Percentiles rank a stretch among this genome's conserved stretches.
Evolutionary conservation across 768 basidiomycete species (phyloP).

Genomic region (Leccinum disarticulatum): DNA sequence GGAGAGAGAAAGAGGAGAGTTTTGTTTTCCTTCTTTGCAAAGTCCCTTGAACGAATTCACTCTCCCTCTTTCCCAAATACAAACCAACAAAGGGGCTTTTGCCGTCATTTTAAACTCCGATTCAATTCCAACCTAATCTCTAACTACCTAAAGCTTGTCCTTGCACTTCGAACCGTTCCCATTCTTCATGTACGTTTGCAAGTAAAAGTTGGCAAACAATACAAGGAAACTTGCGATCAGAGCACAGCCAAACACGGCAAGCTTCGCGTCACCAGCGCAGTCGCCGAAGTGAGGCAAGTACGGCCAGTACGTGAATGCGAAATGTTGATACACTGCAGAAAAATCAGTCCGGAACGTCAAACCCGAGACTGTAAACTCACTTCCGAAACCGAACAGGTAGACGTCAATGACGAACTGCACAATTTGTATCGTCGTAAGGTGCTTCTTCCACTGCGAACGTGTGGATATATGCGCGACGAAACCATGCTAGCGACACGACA

Average conservation of each 20-base stretch:
- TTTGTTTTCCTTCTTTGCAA: slow-evolving; percentile 21
- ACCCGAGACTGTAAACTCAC: slow-evolving; percentile 14
- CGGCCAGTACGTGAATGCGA: slow-evolving; percentile 27
- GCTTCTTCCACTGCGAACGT: slow-evolving; percentile 26
- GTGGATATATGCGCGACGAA: not conserved
- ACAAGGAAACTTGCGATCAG: slow-evolving; percentile 23
- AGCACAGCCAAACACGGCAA: slow-evolving; percentile 15
- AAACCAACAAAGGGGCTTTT: slow-evolving; percentile 29
- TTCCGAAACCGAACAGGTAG: slow-evolving; percentile 18
- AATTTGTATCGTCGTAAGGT: slow-evolving; percentile 30
- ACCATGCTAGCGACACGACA: not conserved
- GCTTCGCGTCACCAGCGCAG: slow-evolving; percentile 22
- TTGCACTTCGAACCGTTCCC: not conserved
- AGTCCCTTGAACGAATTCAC: slow-evolving; percentile 13
- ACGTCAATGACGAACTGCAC: slow-evolving; percentile 26
- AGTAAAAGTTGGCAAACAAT: slow-evolving; percentile 29
- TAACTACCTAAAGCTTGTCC: not conserved
- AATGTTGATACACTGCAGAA: slow-evolving; percentile 26
- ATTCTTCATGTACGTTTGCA: slow-evolving; percentile 20
- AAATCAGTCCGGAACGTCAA: not conserved
- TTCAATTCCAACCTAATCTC: slow-evolving; percentile 1
- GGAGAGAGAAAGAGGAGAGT: slow-evolving; percentile 7
- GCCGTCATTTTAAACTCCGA: slow-evolving; percentile 23
- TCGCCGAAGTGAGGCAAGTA: slow-evolving; percentile 26
- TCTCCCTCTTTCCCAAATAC: slow-evolving; percentile 25